Conservation (phyloP, 495 filamentous ascomycete species). For the Elaphomyces granulatus region DNA sequence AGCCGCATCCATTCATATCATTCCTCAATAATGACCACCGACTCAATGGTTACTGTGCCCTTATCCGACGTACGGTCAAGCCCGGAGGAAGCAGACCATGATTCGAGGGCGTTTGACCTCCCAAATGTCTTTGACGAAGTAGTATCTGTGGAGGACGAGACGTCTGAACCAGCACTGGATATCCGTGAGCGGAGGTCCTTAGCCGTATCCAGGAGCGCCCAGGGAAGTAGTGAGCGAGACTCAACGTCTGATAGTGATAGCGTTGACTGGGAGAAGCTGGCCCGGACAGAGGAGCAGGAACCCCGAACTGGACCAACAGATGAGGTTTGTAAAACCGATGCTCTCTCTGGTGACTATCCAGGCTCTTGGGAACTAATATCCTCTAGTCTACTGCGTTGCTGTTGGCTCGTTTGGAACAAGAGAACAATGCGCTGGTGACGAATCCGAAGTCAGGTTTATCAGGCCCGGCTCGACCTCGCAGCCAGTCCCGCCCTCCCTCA, state of each 20-base stretch:
- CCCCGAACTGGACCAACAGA: conserved; percentile 61
- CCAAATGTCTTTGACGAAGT: too few relatives aligned
- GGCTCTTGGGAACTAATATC: background rate
- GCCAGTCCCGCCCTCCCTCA: conserved; percentile 63
- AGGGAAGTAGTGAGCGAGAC: conserved; percentile 24
- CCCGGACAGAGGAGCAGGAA: conserved; percentile 72
- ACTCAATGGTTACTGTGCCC: conserved; percentile 82
- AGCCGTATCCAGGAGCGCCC: conserved; percentile 10
- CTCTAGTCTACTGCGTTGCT: conserved; percentile 53
- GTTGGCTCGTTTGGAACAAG: conserved; percentile 93
- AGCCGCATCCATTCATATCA: conserved; percentile 1
- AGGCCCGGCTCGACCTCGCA: conserved; percentile 34
- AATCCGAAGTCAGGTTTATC: conserved; percentile 67
- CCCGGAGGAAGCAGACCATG: conserved; percentile 37
- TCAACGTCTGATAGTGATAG: conserved; percentile 28
- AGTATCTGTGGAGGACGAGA: too few relatives aligned
- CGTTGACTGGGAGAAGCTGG: conserved; percentile 72
- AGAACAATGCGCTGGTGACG: conserved; percentile 77
- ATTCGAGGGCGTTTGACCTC: conserved; percentile 7
- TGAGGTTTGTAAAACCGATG: conserved; percentile 56
- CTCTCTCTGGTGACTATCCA: background rate
- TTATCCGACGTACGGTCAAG: conserved; percentile 54
- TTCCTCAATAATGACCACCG: conserved; percentile 24
- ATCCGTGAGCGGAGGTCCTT: background rate
- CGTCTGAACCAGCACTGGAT: too few relatives aligned